A percentile compares a stretch with the other conserved stretches of the same genome.
Conservation (phyloP, 2,329 filamentous ascomycete species). For the Raffaelea albimanens region DNA sequence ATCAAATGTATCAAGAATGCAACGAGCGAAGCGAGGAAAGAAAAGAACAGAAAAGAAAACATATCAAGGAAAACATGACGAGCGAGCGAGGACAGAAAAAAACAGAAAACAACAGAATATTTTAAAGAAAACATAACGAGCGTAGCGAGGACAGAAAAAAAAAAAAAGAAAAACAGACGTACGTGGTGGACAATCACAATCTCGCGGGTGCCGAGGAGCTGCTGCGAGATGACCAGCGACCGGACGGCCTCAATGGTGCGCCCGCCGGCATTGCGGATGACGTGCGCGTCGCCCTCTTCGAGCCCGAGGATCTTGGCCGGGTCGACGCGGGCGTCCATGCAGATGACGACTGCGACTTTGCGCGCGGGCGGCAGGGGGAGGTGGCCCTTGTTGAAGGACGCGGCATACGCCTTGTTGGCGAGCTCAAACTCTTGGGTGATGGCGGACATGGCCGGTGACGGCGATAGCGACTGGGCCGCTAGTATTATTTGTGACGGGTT, state of each 20-base stretch:
- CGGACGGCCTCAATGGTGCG: slow-evolving; percentile 61
- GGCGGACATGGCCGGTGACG: not conserved
- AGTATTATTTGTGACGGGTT: too few relatives aligned
- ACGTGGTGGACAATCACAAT: slow-evolving; percentile 65
- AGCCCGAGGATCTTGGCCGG: slow-evolving; percentile 62
- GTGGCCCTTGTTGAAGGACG: slow-evolving; percentile 52
- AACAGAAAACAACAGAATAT: not conserved
- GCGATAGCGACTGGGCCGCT: too few relatives aligned
- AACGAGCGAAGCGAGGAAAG: not conserved
- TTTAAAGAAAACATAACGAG: not conserved
- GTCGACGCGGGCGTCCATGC: slow-evolving; percentile 73
- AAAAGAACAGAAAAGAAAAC: not conserved
- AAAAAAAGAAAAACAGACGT: not conserved
- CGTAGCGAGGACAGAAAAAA: not conserved
- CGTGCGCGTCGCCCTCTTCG: slow-evolving; percentile 67
- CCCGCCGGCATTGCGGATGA: slow-evolving; percentile 66
- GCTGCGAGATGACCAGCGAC: slow-evolving; percentile 71
- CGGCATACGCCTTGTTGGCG: slow-evolving; percentile 14
- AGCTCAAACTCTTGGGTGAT: slow-evolving; percentile 2
- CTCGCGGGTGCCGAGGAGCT: slow-evolving; percentile 67
- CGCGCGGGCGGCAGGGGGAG: slow-evolving; percentile 61
- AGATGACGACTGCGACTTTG: slow-evolving; percentile 45
- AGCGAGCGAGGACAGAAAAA: not conserved
- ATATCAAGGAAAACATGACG: not conserved
- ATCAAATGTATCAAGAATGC: too few relatives aligned